Conservation (phyloP, 495 filamentous ascomycete species). For the Penicillium odoratum region DNA sequence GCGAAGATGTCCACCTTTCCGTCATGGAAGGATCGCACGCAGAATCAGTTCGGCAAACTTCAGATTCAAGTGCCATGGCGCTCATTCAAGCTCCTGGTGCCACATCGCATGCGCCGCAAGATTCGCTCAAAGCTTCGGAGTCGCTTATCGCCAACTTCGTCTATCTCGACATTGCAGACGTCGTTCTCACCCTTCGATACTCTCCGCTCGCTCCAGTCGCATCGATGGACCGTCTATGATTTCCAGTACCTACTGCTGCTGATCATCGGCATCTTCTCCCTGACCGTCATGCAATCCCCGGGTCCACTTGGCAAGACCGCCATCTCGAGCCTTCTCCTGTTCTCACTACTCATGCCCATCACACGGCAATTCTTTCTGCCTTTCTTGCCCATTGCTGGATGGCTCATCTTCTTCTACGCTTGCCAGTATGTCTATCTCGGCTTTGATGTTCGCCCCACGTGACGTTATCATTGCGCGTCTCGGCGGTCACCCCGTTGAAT, state of each 20-base stretch:
- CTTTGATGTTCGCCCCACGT: constrained; percentile 9
- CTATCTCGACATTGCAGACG: constrained; percentile 73
- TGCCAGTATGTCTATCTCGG: constrained; percentile 68
- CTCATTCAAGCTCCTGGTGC: constrained; percentile 54
- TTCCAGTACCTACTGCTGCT: constrained; percentile 78
- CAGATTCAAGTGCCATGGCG: constrained; percentile 53
- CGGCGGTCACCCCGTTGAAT: neutral
- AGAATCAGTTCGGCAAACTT: constrained; percentile 49
- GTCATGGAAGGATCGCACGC: constrained; percentile 53
- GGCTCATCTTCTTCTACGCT: constrained; percentile 84
- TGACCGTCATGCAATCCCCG: constrained; percentile 74
- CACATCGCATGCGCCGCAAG: constrained; percentile 70
- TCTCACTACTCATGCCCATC: constrained; percentile 77
- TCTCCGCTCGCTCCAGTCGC: constrained; percentile 65
- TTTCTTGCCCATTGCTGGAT: constrained; percentile 77
- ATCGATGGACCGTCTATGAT: constrained; percentile 85
- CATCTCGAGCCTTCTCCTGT: constrained; percentile 62
- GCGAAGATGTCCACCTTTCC: constrained; percentile 45
- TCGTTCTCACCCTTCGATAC: constrained; percentile 77
- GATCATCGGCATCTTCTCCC: constrained; percentile 73
- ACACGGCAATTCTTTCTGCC: constrained; percentile 91
- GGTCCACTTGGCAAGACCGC: constrained; percentile 70
- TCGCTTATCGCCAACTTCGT: constrained; percentile 67
- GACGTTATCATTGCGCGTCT: constrained; percentile 4
- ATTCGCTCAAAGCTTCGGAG: constrained; percentile 73